These are phyloP conservation scores for Stellera chamaejasme DNA, from an alignment of 345 rosid species.

Conservation along the genomic window DNA sequence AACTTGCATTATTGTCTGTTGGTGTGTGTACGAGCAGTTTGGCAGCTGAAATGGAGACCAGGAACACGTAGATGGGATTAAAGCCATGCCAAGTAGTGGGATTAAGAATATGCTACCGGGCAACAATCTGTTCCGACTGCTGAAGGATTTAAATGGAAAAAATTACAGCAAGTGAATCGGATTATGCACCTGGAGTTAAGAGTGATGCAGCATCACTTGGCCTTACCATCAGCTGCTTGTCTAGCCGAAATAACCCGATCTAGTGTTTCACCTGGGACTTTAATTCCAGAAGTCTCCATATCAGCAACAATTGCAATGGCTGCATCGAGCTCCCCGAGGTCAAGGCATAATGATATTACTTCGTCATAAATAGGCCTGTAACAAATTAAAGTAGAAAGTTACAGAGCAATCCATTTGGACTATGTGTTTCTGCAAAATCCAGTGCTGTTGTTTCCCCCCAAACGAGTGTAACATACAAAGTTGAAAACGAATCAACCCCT, in stretches of 20 bases:
- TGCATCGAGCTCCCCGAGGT: conserved; percentile 84
- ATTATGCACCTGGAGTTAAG: conserved; percentile 11
- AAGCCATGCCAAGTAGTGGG: too few species aligned
- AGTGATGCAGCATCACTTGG: conserved; percentile 14
- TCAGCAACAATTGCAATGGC: conserved; percentile 88
- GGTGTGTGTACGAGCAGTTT: too few species aligned
- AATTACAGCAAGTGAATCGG: background rate
- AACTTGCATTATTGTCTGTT: too few species aligned
- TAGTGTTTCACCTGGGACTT: conserved; percentile 57
- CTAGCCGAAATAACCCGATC: conserved; percentile 72
- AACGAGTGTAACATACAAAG: background rate
- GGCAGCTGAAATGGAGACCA: too few species aligned
- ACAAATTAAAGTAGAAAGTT: conserved; percentile 1
- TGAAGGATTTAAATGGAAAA: too few species aligned
- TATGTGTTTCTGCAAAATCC: too few species aligned
- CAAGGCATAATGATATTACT: conserved; percentile 67
- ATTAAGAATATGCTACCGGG: too few species aligned
- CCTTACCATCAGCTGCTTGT: conserved; percentile 33
- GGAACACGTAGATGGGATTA: too few species aligned
- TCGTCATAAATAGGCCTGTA: conserved; percentile 86
- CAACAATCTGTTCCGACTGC: too few species aligned
- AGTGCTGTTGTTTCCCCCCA: background rate
- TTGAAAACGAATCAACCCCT: background rate
- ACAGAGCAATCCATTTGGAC: too few species aligned
- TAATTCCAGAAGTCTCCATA: conserved; percentile 66